Base-by-base conservation (phyloP, 2,329 filamentous ascomycete genomes). In the Epichloe amarillans region DNA sequence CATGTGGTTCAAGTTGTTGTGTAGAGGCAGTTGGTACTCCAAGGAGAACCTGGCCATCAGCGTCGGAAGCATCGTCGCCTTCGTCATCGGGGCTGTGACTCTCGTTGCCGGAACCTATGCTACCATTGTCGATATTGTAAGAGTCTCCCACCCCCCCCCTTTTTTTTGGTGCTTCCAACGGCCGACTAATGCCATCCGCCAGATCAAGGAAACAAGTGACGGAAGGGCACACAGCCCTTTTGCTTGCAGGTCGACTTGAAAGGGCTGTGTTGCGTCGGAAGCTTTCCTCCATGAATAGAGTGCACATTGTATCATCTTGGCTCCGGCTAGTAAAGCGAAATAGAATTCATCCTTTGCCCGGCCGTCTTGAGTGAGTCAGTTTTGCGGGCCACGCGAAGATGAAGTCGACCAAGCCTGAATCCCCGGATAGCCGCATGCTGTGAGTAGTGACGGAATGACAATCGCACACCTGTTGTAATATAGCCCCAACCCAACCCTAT, bases 1-100 rank as follows among this genome's bases (percentile, higher is more conserved):
- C 53, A 66, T 70, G 56, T 69, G 66, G 62, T 69, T 69, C 59
- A 64, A 69, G 53, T 63, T 69, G 15, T 57, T 64, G 19, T 51
- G 56, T 23, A 58, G 63, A 39, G 62, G 62, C 37, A 57, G 54
- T 21, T 51, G 53, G 49, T 62, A 55, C 48, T 47, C 59, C 51
- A 56, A 55, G 46, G 54, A 62, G 46, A 64, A 64, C 55, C 42
- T 62, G 6, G 7, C 50, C n/a, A 52, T 56, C 40, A 61, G 57
- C 33, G 46, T 60, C 26, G 59, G 54, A 12, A 59, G 57, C 33
- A 56, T 60, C 26, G 36, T 63, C 17, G 58, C 60, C 2, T 63
- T 63, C 35, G 55, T 63, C 10, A 55, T 63, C 23, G 60, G 61
- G 10, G 54, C 51, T 17, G 58, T 63, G 2, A 61, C 60, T 15